A percentile compares a stretch with the other conserved stretches of the same genome.
phyloP scores from a whole-genome alignment of 768 basidiomycete genomes.

The Pleurotus citrinopileatus region DNA sequence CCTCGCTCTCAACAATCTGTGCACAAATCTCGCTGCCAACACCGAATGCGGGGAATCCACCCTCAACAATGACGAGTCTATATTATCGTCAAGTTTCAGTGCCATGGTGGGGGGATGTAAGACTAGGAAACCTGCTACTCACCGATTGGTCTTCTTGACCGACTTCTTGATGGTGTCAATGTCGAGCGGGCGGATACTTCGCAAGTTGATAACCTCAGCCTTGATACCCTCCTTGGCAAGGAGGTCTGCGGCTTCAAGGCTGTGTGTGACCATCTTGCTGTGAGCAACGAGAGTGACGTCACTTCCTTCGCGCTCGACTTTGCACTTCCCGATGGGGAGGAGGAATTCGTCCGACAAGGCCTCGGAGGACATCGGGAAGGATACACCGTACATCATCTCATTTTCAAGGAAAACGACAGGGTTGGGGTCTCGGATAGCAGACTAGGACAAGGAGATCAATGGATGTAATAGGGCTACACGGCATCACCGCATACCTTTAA shows the following conservation, averaged over 20 bases:
- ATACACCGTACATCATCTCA: conserved; percentile 97
- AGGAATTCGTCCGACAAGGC: conserved; percentile 95
- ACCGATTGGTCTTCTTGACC: conserved; percentile 99
- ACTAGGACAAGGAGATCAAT: conserved; percentile 34
- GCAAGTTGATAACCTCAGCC: conserved; percentile 96
- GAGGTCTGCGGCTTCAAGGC: conserved; percentile 89
- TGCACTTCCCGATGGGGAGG: conserved; percentile 95
- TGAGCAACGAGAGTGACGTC: conserved; percentile 97
- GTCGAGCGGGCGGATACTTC: conserved; percentile 94
- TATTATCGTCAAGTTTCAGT: conserved; percentile 1
- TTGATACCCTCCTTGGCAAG: conserved; percentile 96
- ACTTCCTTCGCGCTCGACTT: conserved; percentile 88
- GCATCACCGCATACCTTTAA: conserved; percentile 65
- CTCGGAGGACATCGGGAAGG: conserved; percentile 94
- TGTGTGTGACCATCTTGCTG: conserved; percentile 96
- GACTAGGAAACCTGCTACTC: conserved; percentile 18
- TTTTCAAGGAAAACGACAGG: conserved; percentile 99
- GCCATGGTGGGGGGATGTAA: not conserved
- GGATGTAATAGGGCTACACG: conserved; percentile 1
- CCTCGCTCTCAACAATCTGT: conserved; percentile 95
- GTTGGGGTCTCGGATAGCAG: conserved; percentile 98
- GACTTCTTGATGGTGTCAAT: conserved; percentile 96
- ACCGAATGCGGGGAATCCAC: conserved; percentile 98
- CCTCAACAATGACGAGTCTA: conserved; percentile 92
- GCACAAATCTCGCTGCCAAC: conserved; percentile 99